phyloP scores from a whole-genome alignment of 2,329 filamentous ascomycete species.

The Colletotrichum chrysophilum region DNA sequence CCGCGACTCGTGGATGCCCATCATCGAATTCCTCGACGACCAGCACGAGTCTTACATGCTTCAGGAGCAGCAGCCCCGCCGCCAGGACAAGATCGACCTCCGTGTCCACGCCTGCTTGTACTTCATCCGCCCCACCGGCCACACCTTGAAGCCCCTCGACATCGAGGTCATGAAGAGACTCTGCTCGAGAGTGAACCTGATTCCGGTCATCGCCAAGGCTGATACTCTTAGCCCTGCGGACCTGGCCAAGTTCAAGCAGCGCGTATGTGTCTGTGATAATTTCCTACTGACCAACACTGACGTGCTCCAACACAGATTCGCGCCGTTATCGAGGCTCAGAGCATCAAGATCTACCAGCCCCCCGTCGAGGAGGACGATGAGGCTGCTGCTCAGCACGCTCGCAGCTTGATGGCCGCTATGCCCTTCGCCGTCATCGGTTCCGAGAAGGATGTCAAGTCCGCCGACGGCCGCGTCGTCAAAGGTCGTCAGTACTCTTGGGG shows the following conservation, averaged over 20 bases:
- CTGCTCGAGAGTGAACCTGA: constrained; percentile 96
- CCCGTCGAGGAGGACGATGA: constrained; percentile 98
- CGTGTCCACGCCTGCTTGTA: constrained; percentile 98
- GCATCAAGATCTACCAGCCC: constrained; percentile 99
- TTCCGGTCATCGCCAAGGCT: constrained; percentile 97
- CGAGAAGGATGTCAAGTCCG: constrained; percentile 98
- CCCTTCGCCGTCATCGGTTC: constrained; percentile 98
- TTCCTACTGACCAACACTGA: background rate
- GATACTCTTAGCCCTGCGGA: constrained; percentile 95
- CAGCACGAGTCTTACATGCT: constrained; percentile 99
- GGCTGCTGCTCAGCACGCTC: constrained; percentile 91
- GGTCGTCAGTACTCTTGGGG: constrained; percentile 99
- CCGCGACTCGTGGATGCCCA: constrained; percentile 99
- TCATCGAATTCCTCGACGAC: constrained; percentile 99
- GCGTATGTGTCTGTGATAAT: constrained; percentile 62
- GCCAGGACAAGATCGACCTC: constrained; percentile 98
- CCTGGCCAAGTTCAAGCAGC: constrained; percentile 91
- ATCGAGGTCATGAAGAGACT: constrained; percentile 99
- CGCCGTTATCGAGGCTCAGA: constrained; percentile 95
- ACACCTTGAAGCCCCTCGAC: constrained; percentile 97
- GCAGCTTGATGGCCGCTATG: constrained; percentile 94
- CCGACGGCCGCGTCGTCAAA: constrained; percentile 96
- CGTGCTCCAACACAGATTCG: constrained; percentile 68
- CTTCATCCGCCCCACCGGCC: constrained; percentile 98
- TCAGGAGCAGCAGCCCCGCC: constrained; percentile 98